A percentile compares a stretch with the other conserved stretches of the same genome.
These are phyloP conservation scores for Creolimax fragrantissima DNA, from an alignment of 78 protist species.

Conservation along the genomic window DNA sequence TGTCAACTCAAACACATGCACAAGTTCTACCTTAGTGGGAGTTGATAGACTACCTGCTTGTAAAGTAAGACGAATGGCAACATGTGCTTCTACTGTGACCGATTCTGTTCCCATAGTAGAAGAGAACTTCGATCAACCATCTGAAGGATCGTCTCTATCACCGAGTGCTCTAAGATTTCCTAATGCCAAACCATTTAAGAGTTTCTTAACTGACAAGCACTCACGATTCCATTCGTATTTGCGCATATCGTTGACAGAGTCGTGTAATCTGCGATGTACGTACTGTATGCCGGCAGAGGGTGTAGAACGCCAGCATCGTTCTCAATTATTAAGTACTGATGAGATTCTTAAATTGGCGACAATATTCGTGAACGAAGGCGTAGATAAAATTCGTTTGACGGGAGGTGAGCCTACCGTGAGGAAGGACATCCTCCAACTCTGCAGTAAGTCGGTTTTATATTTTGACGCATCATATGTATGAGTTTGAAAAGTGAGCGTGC, in stretches of 20 bases:
- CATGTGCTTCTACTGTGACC: too few species aligned
- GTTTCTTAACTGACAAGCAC: slow-evolving; percentile 50
- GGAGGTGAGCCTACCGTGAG: slow-evolving; percentile 80
- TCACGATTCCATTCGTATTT: slow-evolving; percentile 67
- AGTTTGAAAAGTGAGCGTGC: too few species aligned
- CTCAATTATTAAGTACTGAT: slow-evolving; percentile 34
- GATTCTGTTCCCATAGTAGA: too few species aligned
- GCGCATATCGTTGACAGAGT: slow-evolving; percentile 74
- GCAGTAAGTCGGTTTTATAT: slow-evolving; percentile 41
- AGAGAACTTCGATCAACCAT: too few species aligned
- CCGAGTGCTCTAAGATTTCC: not conserved
- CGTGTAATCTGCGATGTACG: slow-evolving; percentile 62
- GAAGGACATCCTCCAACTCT: slow-evolving; percentile 8
- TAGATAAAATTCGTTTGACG: slow-evolving; percentile 72
- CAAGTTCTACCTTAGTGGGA: too few species aligned
- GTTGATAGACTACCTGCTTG: not conserved
- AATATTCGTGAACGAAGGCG: slow-evolving; percentile 60
- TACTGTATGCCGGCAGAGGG: slow-evolving; percentile 87
- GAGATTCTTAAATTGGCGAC: slow-evolving; percentile 54
- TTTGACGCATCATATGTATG: too few species aligned
- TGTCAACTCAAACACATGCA: too few species aligned
- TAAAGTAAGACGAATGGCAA: too few species aligned
- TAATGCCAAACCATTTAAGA: not conserved
- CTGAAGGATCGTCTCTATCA: too few species aligned
- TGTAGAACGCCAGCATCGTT: slow-evolving; percentile 46